Percentiles rank a stretch among this genome's conserved stretches.
These are phyloP conservation scores for Quercus ilex DNA, from an alignment of 306 rosid genomes.

Conservation along the genomic window DNA sequence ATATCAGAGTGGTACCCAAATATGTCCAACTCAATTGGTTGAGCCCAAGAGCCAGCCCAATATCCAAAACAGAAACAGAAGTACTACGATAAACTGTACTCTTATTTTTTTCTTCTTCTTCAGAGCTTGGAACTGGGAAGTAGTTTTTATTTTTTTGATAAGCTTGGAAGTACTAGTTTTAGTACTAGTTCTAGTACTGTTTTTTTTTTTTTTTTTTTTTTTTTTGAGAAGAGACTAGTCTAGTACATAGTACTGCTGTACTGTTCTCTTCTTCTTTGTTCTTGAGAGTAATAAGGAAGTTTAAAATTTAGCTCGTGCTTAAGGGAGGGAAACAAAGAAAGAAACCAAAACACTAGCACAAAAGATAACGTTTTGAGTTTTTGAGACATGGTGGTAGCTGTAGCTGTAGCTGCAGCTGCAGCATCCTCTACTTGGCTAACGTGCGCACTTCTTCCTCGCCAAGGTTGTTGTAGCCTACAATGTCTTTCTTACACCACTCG, in stretches of 20 bases:
- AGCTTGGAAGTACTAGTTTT: too few relatives aligned
- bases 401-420: neutral
- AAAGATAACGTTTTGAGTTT: neutral
- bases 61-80: neutral
- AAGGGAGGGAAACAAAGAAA: neutral
- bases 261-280: too few relatives aligned
- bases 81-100: neutral
- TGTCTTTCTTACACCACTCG: neutral
- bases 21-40: neutral
- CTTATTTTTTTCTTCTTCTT: too few relatives aligned
- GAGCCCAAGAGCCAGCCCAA: neutral
- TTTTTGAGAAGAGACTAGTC: too few relatives aligned
- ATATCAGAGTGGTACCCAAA: too few relatives aligned
- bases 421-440: conserved; percentile 20
- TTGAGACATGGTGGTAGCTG: conserved; percentile 13
- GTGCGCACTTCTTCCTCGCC: conserved; percentile 26
- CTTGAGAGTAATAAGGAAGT: too few relatives aligned
- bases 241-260: too few relatives aligned
- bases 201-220: too few relatives aligned
- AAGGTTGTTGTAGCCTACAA: conserved; percentile 14
- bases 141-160: too few relatives aligned
- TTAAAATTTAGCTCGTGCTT: too few relatives aligned
- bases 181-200: too few relatives aligned
- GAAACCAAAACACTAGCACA: neutral
- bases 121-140: too few relatives aligned